Evolutionary conservation across 768 basidiomycete genomes (phyloP).

Genomic region (Boletus reticuloceps): DNA sequence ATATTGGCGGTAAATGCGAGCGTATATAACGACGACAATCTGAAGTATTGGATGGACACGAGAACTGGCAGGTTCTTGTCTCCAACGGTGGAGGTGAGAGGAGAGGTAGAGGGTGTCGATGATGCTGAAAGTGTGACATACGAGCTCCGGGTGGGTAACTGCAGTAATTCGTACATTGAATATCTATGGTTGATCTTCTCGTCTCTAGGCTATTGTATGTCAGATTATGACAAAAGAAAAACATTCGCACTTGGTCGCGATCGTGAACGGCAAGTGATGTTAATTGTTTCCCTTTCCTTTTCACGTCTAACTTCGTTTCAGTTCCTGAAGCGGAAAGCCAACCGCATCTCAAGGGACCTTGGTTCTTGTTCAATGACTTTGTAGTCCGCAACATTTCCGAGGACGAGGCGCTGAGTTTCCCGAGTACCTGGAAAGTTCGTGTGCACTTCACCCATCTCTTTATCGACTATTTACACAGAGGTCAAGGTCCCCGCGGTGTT

Average conservation of each 20-base stretch:
- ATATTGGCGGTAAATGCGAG: constrained; percentile 85
- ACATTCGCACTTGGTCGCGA: constrained; percentile 81
- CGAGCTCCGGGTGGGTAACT: constrained; percentile 63
- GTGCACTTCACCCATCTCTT: not conserved
- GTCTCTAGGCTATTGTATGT: constrained; percentile 68
- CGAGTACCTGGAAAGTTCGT: constrained; percentile 87
- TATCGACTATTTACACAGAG: constrained; percentile 11
- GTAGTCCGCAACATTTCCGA: constrained; percentile 81
- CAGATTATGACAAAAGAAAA: constrained; percentile 73
- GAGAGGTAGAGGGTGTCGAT: constrained; percentile 57
- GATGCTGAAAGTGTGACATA: constrained; percentile 60
- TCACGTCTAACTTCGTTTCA: constrained; percentile 24
- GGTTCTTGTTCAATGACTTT: constrained; percentile 98
- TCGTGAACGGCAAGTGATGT: constrained; percentile 64
- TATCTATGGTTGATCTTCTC: not conserved
- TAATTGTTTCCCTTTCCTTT: not conserved
- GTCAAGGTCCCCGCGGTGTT: constrained; percentile 80
- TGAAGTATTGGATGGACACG: constrained; percentile 72
- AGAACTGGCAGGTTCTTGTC: constrained; percentile 48
- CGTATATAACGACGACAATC: constrained; percentile 70
- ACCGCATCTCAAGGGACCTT: constrained; percentile 48
- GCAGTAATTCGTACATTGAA: not conserved
- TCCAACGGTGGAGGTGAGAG: constrained; percentile 53
- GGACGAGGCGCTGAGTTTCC: constrained; percentile 84
- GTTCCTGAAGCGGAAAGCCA: constrained; percentile 67